Conservation (phyloP, 768 basidiomycete genomes). For the Xerocomus brunneocitrinus region DNA sequence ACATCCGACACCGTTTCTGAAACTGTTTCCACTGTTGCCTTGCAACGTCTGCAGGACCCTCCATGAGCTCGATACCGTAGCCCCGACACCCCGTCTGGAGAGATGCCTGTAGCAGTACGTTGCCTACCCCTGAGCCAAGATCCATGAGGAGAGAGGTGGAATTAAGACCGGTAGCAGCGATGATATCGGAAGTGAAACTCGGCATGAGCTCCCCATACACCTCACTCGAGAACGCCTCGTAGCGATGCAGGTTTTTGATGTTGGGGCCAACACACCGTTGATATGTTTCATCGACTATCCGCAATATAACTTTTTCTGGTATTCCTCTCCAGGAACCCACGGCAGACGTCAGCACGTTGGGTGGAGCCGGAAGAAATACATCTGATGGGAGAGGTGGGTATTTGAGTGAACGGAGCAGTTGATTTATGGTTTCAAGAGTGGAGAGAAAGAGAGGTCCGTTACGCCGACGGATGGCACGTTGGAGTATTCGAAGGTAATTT, state of each 20-base stretch:
- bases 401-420: constrained; percentile 58
- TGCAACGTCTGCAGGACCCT: constrained; percentile 78
- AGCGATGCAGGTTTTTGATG: constrained; percentile 72
- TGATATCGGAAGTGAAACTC: constrained; percentile 54
- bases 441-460: constrained; percentile 71
- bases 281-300: constrained; percentile 87
- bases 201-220: constrained; percentile 92
- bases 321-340: constrained; percentile 54
- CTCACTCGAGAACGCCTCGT: constrained; percentile 78
- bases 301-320: constrained; percentile 62
- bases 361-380: constrained; percentile 39
- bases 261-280: constrained; percentile 91
- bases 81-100: constrained; percentile 74
- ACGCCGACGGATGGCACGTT: constrained; percentile 61
- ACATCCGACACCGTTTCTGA: constrained; percentile 77
- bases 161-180: constrained; percentile 45
- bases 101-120: constrained; percentile 77
- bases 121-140: constrained; percentile 82
- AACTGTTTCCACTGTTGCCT: constrained; percentile 71
- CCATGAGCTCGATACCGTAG: constrained; percentile 78
- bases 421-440: constrained; percentile 60
- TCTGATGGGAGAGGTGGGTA: constrained; percentile 56
- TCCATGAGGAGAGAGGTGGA: constrained; percentile 71
- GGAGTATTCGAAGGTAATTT: constrained; percentile 54
- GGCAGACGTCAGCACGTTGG: constrained; percentile 46